phyloP scores from a whole-genome alignment of 164 flowering plant genomes.

The Vitis vinifera region DNA sequence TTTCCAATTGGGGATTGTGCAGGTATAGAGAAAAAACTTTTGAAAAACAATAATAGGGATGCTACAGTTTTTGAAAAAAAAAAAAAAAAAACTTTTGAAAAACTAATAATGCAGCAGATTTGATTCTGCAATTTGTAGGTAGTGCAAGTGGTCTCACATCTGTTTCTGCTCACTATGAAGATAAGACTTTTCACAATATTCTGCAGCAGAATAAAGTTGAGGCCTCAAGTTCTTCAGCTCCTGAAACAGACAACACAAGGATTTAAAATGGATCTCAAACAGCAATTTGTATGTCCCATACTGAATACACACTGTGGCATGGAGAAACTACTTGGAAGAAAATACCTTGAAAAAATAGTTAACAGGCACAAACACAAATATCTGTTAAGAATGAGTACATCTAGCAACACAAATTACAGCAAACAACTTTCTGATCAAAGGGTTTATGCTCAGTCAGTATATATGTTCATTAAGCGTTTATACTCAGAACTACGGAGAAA shows the following conservation, averaged over 20 bases:
- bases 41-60: too few relatives aligned
- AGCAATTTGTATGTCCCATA: not conserved
- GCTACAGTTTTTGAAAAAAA: too few relatives aligned
- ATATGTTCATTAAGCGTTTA: too few relatives aligned
- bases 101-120: too few relatives aligned
- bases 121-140: too few relatives aligned
- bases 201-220: slow-evolving; percentile 97
- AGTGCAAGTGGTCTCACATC: slow-evolving; percentile 46
- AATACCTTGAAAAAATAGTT: not conserved
- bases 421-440: too few relatives aligned
- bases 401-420: not conserved
- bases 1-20: too few relatives aligned
- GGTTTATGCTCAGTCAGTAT: too few relatives aligned
- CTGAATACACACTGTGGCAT: not conserved
- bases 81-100: too few relatives aligned
- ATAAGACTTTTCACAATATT: slow-evolving; percentile 93
- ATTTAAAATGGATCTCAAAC: not conserved
- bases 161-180: slow-evolving; percentile 89
- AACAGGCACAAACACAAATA: not conserved
- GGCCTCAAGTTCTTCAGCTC: slow-evolving; percentile 93
- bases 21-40: too few relatives aligned
- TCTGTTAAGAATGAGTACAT: not conserved
- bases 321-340: not conserved
- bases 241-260: slow-evolving; percentile 32
- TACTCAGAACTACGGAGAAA: too few relatives aligned